Conservation (phyloP, 495 filamentous ascomycete genomes). For the Collariella sp. region DNA sequence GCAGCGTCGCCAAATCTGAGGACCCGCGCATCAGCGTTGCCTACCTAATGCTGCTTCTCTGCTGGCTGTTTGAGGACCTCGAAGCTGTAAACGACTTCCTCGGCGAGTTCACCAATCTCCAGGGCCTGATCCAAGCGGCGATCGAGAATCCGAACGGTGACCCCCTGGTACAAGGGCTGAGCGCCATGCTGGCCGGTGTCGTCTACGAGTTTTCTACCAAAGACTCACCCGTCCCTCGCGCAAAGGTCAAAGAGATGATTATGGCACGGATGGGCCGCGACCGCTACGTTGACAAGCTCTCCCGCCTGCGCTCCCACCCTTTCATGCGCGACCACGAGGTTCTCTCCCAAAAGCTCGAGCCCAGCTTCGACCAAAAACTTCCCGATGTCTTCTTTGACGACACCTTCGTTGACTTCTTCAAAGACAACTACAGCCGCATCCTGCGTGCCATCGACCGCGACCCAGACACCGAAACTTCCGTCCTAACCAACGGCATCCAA, state of each 20-base stretch:
- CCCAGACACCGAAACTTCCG: conserved; percentile 72
- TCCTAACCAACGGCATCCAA: conserved; percentile 67
- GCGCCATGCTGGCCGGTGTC: conserved; percentile 74
- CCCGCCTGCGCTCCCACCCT: conserved; percentile 68
- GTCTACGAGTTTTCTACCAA: conserved; percentile 97
- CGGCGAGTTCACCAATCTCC: conserved; percentile 85
- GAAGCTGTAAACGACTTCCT: conserved; percentile 90
- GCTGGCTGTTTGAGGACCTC: conserved; percentile 88
- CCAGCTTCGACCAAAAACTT: conserved; percentile 48
- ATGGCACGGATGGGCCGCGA: conserved; percentile 74
- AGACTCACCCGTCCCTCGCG: conserved; percentile 82
- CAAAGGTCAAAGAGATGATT: conserved; percentile 73
- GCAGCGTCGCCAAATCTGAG: conserved; percentile 57
- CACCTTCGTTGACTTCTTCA: conserved; percentile 86
- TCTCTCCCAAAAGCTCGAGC: conserved; percentile 56
- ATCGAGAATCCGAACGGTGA: conserved; percentile 53
- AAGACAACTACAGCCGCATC: conserved; percentile 87
- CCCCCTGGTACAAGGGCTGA: conserved; percentile 68
- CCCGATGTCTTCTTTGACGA: conserved; percentile 82
- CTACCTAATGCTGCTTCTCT: conserved; percentile 86
- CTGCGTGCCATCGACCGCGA: conserved; percentile 84
- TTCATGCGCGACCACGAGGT: conserved; percentile 88
- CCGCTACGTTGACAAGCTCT: conserved; percentile 79
- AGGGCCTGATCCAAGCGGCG: conserved; percentile 63
- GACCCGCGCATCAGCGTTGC: conserved; percentile 78